These are phyloP conservation scores for Alternaria arbusti DNA, from an alignment of 2,329 filamentous ascomycete species.

Conservation along the genomic window DNA sequence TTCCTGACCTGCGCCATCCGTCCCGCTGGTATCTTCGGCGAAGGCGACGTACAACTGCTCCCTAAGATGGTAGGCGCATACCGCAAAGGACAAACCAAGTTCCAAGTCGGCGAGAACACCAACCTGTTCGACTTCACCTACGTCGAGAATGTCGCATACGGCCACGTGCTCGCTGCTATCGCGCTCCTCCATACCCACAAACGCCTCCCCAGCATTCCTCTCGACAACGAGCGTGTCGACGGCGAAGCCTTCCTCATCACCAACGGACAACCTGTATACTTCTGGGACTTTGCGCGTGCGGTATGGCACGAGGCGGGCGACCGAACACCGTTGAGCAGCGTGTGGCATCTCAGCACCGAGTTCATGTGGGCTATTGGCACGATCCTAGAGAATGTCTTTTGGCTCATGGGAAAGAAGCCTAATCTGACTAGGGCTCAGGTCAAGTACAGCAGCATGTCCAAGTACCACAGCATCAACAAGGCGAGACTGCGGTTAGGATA, in stretches of 20 bases:
- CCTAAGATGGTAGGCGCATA: constrained; percentile 55
- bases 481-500: constrained; percentile 75
- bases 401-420: constrained; percentile 53
- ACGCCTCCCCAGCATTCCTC: constrained; percentile 45
- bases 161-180: constrained; percentile 58
- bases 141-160: constrained; percentile 59
- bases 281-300: constrained; percentile 58
- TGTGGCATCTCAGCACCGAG: constrained; percentile 54
- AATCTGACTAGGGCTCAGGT: constrained; percentile 58
- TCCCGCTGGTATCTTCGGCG: constrained; percentile 60
- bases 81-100: constrained; percentile 56
- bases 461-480: constrained; percentile 80
- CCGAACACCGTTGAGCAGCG: constrained; percentile 43
- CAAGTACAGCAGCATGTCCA: constrained; percentile 73
- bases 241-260: constrained; percentile 61
- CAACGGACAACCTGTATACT: constrained; percentile 58
- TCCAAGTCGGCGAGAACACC: constrained; percentile 59
- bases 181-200: constrained; percentile 56
- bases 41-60: constrained; percentile 55
- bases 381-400: constrained; percentile 54
- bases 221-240: constrained; percentile 55
- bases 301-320: constrained; percentile 56
- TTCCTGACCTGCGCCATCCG: constrained; percentile 60
- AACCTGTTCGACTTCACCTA: constrained; percentile 64
- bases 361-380: constrained; percentile 52